Evolutionary conservation across 495 filamentous ascomycete genomes (phyloP).

Genomic region (Podospora pseudocomata): DNA sequence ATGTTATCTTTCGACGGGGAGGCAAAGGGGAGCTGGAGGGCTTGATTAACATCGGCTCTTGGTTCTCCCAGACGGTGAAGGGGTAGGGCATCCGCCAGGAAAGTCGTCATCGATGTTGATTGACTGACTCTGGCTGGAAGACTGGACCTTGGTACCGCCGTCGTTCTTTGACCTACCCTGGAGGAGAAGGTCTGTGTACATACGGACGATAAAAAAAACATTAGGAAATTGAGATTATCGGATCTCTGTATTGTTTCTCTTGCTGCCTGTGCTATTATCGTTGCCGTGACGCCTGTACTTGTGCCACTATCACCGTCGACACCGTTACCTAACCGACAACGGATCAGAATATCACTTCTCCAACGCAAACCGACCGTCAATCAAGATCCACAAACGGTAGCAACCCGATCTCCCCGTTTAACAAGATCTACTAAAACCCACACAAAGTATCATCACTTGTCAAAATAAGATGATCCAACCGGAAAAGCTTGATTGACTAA

Average conservation of each 20-base stretch:
- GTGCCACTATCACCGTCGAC: background rate
- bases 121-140: background rate
- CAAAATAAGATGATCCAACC: background rate
- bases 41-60: background rate
- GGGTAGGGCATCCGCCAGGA: background rate
- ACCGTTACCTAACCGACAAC: background rate
- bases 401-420: background rate
- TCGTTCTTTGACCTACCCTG: background rate
- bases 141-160: background rate
- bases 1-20: background rate
- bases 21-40: background rate
- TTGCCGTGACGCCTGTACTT: background rate
- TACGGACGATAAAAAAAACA: background rate
- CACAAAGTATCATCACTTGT: background rate
- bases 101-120: background rate
- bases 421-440: background rate
- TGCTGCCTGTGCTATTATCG: background rate
- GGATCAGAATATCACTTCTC: background rate
- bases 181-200: background rate
- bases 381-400: background rate
- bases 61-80: background rate
- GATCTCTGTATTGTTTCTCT: background rate
- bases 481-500: background rate
- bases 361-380: background rate
- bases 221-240: background rate